Evolutionary conservation across 192 early-diverging fungal species (phyloP).

Genomic region (Irineochytrium annulatum): DNA sequence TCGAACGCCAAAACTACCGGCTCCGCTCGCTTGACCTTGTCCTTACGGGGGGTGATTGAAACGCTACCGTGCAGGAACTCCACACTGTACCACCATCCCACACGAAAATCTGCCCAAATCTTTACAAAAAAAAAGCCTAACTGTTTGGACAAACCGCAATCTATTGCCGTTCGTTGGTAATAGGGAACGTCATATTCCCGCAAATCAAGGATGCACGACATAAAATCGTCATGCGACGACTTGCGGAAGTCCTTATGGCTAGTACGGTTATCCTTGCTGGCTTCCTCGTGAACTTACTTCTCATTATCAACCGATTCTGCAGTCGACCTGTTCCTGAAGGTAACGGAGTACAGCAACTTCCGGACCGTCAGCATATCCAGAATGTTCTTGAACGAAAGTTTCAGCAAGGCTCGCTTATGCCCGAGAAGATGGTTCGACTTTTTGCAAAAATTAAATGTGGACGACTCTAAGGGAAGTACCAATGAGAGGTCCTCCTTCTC

Average conservation of each 20-base stretch:
- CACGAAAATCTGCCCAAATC: constrained; percentile 72
- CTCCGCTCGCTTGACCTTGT: constrained; percentile 89
- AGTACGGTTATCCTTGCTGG: too few relatives aligned
- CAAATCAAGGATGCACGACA: constrained; percentile 77
- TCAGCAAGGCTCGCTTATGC: constrained; percentile 62
- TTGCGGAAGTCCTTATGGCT: too few relatives aligned
- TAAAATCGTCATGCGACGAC: too few relatives aligned
- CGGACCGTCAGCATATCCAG: constrained; percentile 73
- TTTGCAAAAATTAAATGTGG: background rate
- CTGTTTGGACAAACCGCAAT: constrained; percentile 67
- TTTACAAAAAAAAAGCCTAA: background rate
- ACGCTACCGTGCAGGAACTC: constrained; percentile 55
- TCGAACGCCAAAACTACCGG: constrained; percentile 94
- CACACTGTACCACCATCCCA: constrained; percentile 93
- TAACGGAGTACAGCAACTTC: constrained; percentile 46
- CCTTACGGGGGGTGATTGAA: constrained; percentile 58
- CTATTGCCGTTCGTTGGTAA: constrained; percentile 91
- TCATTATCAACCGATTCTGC: too few relatives aligned
- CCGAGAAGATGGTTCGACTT: constrained; percentile 86
- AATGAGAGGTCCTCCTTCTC: constrained; percentile 81
- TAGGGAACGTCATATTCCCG: constrained; percentile 98
- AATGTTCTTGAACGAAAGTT: constrained; percentile 81
- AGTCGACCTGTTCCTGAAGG: background rate
- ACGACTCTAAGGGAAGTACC: constrained; percentile 37
- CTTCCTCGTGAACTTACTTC: too few relatives aligned